Base-by-base conservation (phyloP, 2,329 filamentous ascomycete genomes). In the Monilinia vaccinii-corymbosi region DNA sequence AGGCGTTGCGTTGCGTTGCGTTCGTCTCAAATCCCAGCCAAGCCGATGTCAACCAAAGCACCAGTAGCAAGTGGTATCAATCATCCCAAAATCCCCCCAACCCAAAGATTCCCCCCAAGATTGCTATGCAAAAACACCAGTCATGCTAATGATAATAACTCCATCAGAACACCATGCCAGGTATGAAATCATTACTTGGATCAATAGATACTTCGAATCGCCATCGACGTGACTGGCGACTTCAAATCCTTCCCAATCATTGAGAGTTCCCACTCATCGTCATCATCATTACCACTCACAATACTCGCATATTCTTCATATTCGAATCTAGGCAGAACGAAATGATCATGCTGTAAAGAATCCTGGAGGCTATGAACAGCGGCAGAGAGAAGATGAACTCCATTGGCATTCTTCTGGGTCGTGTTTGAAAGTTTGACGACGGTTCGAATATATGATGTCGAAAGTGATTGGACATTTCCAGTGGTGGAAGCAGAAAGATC, bases 211-310 rank as follows among this genome's bases (percentile, higher is more conserved):
- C 16, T 28, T 42, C 51, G 23, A 21, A 57, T 21, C 25, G 45
- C 31, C 10, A 57, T 21, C 23, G 44, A 57, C 28, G 18, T 57
- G 32, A 23, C 23, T 13, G 56, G 7, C 25, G 48, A 4, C 34
- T 42, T 52, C 23, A 58, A 49, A 40, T 60, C 58, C 32, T 56
- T 34, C 2, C 58, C 58, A 7, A 60, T 60, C 58, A 60, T 60
- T 32, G 40, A 56, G 31, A 34, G 44, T 14, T 60, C 58, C 58
- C 58, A 60, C 34, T 60, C 58, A 23, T 56, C 58, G 18, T 56
- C 49, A 48, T 60, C 53, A 36, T 48, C 58, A 42, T 60, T 42
- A 25, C 56, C 44, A 50, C 21, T 45, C 13, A 32, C 48, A 23
- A 23, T 42, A n/a, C 34, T 46, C 5, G 51, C 32, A 32, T 56